Percentiles rank a stretch among this genome's conserved stretches.
Evolutionary conservation across 305 asterid species (phyloP).

Genomic region (Fraxinus floribunda): DNA sequence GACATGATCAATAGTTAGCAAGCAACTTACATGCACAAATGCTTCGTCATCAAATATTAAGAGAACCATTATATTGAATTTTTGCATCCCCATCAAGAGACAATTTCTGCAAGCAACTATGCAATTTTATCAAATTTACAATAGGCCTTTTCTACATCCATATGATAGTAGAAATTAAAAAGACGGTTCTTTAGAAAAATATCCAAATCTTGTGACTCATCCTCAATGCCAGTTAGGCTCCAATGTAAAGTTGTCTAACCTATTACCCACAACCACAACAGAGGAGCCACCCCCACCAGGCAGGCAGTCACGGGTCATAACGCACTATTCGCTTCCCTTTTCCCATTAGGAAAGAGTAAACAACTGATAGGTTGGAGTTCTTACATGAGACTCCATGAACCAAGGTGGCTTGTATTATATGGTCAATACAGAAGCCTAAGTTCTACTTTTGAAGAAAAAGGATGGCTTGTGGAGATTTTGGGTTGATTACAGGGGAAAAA

Average conservation of each 20-base stretch:
- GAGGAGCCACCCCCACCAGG: background rate
- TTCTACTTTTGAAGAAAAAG: background rate
- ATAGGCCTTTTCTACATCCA: background rate
- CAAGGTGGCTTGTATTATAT: slow-evolving; percentile 12
- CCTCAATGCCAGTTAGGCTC: background rate
- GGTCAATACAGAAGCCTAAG: slow-evolving; percentile 2
- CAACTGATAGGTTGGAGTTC: slow-evolving; percentile 10
- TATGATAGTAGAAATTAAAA: background rate
- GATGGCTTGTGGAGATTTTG: background rate
- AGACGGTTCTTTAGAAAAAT: background rate
- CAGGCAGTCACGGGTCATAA: background rate
- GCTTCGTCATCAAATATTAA: slow-evolving; percentile 11
- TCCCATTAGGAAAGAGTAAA: background rate
- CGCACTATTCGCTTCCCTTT: background rate
- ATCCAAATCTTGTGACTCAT: background rate
- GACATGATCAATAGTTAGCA: slow-evolving; percentile 14
- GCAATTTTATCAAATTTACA: background rate
- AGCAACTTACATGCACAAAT: background rate
- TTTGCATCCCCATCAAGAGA: background rate
- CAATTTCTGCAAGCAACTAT: background rate
- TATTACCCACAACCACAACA: background rate
- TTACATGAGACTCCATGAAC: slow-evolving; percentile 6
- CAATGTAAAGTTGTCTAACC: background rate
- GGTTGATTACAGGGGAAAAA: background rate
- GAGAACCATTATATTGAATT: background rate